phyloP scores from a whole-genome alignment of 805 yeast species.

The Metschnikowia baotianmanensis region DNA sequence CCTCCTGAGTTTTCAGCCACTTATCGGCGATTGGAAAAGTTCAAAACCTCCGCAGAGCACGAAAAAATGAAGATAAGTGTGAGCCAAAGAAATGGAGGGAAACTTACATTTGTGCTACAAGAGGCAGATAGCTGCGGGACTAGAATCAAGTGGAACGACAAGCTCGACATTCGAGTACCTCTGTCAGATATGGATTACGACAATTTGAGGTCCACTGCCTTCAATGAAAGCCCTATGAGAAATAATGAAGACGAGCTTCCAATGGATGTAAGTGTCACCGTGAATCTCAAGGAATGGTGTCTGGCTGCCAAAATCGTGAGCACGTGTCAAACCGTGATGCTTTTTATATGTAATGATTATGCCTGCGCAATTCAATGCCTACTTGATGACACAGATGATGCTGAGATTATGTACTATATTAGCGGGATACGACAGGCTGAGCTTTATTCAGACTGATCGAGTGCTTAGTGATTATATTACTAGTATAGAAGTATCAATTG shows the following conservation, averaged over 20 bases:
- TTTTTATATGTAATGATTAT: conserved; percentile 55
- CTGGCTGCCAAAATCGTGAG: conserved; percentile 60
- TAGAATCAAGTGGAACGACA: conserved; percentile 58
- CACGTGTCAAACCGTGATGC: conserved; percentile 56
- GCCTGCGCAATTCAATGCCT: conserved; percentile 66
- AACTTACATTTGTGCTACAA: conserved; percentile 49
- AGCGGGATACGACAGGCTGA: conserved; percentile 25
- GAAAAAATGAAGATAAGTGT: conserved; percentile 52
- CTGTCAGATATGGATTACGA: conserved; percentile 22
- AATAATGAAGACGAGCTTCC: conserved; percentile 17
- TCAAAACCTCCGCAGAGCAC: conserved; percentile 39
- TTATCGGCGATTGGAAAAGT: conserved; percentile 65
- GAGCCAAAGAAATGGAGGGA: conserved; percentile 44
- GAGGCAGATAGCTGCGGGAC: conserved; percentile 55
- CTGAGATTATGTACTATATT: conserved; percentile 64
- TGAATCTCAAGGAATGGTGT: conserved; percentile 66
- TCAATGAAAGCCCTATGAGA: conserved; percentile 9
- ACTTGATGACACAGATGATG: conserved; percentile 60
- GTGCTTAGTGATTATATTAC: too few species aligned
- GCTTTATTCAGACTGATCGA: conserved; percentile 5
- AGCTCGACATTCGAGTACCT: conserved; percentile 44
- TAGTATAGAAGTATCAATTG: too few species aligned
- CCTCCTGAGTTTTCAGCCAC: conserved; percentile 49
- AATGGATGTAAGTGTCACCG: conserved; percentile 45
- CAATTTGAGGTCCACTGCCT: conserved; percentile 21